phyloP scores from a whole-genome alignment of 1,284 basidiomycete genomes.

The Taiwanofungus camphoratus region DNA sequence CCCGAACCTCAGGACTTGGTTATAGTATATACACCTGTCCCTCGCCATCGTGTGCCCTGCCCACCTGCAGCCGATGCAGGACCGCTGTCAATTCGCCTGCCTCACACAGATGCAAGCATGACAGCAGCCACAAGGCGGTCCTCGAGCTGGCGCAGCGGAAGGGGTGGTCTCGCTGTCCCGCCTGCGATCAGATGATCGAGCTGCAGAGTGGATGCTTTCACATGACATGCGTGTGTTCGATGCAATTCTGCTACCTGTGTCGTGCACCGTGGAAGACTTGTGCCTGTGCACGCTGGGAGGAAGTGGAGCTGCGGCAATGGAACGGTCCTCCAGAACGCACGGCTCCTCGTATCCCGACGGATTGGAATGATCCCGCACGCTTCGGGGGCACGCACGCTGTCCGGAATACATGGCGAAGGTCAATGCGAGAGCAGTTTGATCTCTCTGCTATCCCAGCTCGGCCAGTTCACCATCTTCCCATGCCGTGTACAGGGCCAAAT shows the following conservation, averaged over 20 bases:
- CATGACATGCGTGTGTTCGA: conserved; percentile 41
- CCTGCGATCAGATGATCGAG: conserved; percentile 38
- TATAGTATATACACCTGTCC: conserved; percentile 14
- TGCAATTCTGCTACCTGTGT: conserved; percentile 38
- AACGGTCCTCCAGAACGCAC: no score
- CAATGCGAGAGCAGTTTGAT: no score
- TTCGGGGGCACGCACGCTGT: no score
- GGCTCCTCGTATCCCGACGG: no score
- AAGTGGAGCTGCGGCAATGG: conserved; percentile 36
- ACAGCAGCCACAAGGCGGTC: conserved; percentile 17
- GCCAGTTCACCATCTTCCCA: no score
- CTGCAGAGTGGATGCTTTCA: conserved; percentile 38
- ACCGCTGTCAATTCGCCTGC: conserved; percentile 12
- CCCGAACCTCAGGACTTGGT: conserved; percentile 11
- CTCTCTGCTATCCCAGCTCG: no score
- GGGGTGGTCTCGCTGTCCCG: conserved; percentile 41
- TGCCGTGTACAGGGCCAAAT: no score
- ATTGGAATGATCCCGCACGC: no score
- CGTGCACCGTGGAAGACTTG: conserved; percentile 37
- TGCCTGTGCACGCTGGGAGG: conserved; percentile 33
- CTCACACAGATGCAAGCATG: conserved; percentile 16
- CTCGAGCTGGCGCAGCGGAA: conserved; percentile 27
- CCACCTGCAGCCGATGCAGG: conserved; percentile 23
- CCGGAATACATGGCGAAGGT: no score
- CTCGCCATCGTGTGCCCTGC: conserved; percentile 14